Evolutionary conservation across 345 rosid genomes (phyloP), one percentile per base, ranked within the genome.

Genomic region (Camelina neglecta): DNA sequence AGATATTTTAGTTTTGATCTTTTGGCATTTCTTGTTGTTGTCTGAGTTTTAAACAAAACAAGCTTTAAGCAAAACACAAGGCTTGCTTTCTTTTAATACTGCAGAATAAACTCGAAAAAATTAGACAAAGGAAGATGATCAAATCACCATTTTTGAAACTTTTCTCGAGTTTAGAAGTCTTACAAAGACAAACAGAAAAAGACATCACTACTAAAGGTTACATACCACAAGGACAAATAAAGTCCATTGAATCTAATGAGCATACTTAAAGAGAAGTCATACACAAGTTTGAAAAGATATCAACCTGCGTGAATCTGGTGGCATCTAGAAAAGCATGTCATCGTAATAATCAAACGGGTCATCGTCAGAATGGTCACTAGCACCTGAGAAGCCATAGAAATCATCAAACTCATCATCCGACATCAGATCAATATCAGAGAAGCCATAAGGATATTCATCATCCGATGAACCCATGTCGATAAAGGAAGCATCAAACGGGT

Each of bases 361-460:
- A 38, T 33, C 42, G 21, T 82, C 86, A 39, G 82, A 81, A 16
- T 49, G 24, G 33, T 62, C 76, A 58, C 80, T 57, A 24, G 50
- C 83, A 58, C 50, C 80, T 0, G 86, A 72, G 72, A 79, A 59
- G 35, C 60, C 86, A 74, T 77, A 38, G 60, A 54, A 64, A 47
- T 78, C 72, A 38, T 82, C 86, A 41, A 11, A 41, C 44, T 41
- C 44, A 3, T 41, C 13, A 41, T 41, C 44, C 11, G 44, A 41
- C 44, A 41, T 41, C 13, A 41, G 13, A 11, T 41, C 44, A 3
- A 41, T 41, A 41, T 41, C 44, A 41, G 44, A 11, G 44, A 41
- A 11, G 44, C 44, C 13, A 41, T 41, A 41, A 11, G 44, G 44
- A 41, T 41, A 41, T 41, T 41, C 44, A 41, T 41, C 13, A 10